Percentiles rank a stretch among this genome's conserved stretches.
These are phyloP conservation scores for Friedmanniomyces simplex DNA, from an alignment of 495 filamentous ascomycete species.

Conservation along the genomic window DNA sequence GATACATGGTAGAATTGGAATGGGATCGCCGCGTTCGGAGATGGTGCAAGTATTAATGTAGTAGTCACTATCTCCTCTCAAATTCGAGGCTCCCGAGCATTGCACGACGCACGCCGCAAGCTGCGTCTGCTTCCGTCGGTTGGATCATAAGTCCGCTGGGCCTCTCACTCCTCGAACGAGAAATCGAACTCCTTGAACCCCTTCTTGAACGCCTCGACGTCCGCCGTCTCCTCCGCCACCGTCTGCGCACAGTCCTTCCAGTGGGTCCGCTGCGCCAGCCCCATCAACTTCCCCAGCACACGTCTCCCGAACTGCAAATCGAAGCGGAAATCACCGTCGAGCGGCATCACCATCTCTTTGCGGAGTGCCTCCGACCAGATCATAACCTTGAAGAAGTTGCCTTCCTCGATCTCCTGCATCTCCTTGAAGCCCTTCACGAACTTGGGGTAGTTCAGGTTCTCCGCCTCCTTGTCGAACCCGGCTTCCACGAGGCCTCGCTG, in stretches of 20 bases:
- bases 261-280: conserved; percentile 57
- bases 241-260: conserved; percentile 79
- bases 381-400: conserved; percentile 80
- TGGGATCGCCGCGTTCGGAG: no score
- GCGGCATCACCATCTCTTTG: conserved; percentile 41
- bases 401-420: conserved; percentile 35
- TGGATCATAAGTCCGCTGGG: no score
- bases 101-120: no score
- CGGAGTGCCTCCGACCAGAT: conserved; percentile 48
- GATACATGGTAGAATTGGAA: no score
- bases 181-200: conserved; percentile 88
- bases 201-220: conserved; percentile 69
- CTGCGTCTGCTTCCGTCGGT: no score
- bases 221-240: conserved; percentile 62
- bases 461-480: conserved; percentile 73
- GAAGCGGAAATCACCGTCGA: conserved; percentile 46
- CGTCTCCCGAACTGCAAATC: conserved; percentile 59
- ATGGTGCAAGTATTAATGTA: no score
- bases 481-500: conserved; percentile 62
- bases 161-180: conserved; percentile 31
- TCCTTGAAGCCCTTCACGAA: conserved; percentile 25
- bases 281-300: conserved; percentile 80
- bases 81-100: no score
- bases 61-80: no score
- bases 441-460: conserved; percentile 59